These are phyloP conservation scores for Wickerhamiella allomyrinae DNA, from an alignment of 805 yeast genomes.

Conservation along the genomic window DNA sequence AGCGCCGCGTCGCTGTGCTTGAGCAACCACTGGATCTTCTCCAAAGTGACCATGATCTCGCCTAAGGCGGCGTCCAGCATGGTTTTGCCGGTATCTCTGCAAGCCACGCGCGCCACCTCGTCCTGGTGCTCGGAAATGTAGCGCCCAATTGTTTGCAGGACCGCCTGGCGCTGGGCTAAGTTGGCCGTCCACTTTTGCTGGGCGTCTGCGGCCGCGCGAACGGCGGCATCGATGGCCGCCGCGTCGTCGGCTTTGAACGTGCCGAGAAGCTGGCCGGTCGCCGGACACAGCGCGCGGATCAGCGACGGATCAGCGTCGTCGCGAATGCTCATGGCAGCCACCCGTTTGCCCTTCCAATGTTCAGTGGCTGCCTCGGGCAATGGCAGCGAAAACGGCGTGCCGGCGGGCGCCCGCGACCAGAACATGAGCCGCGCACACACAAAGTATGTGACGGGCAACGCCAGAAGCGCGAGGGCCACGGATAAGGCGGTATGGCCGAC, in stretches of 20 bases:
- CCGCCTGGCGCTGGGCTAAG: conserved; percentile 49
- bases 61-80: conserved; percentile 85
- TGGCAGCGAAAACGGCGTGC: conserved; percentile 26
- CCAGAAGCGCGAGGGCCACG: neutral
- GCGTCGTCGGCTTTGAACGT: conserved; percentile 47
- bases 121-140: conserved; percentile 73
- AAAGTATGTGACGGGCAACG: conserved; percentile 9
- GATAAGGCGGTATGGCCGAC: neutral
- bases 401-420: conserved; percentile 5
- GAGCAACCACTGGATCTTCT: conserved; percentile 81
- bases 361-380: conserved; percentile 69
- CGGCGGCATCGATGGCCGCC: conserved; percentile 55
- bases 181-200: conserved; percentile 40
- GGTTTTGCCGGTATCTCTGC: conserved; percentile 94
- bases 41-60: conserved; percentile 87
- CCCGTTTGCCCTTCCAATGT: conserved; percentile 82
- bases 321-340: conserved; percentile 45
- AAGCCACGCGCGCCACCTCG: conserved; percentile 77
- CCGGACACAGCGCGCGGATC: conserved; percentile 87
- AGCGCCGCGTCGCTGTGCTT: conserved; percentile 66
- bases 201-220: conserved; percentile 39
- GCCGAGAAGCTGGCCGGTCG: conserved; percentile 84
- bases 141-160: conserved; percentile 55
- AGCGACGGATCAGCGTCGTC: conserved; percentile 47
- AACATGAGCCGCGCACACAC: conserved; percentile 6